phyloP scores from a whole-genome alignment of 495 filamentous ascomycete genomes.

The Beverwykella pulmonaria region DNA sequence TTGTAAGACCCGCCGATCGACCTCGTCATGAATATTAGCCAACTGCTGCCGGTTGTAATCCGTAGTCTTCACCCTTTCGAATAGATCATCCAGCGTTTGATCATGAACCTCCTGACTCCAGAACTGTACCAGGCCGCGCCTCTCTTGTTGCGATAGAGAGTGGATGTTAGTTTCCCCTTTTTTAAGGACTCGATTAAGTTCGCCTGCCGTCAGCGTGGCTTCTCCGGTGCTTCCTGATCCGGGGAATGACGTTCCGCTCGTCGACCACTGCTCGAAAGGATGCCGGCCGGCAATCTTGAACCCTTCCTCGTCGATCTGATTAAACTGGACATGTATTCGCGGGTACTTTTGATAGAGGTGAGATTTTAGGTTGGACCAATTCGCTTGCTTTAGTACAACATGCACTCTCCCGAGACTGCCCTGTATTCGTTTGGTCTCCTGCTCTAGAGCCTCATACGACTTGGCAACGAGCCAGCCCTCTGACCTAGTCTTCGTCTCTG shows the following conservation, averaged over 20 bases:
- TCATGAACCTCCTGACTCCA: conserved; percentile 47
- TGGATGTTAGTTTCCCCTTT: background rate
- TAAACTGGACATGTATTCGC: background rate
- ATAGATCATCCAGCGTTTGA: conserved; percentile 52
- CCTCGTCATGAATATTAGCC: conserved; percentile 60
- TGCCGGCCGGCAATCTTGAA: background rate
- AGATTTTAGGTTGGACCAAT: background rate
- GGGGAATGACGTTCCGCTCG: background rate
- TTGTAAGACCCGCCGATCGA: conserved; percentile 56
- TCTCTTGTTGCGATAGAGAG: background rate
- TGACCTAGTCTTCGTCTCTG: background rate
- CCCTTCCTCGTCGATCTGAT: conserved; percentile 2
- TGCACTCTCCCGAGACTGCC: background rate
- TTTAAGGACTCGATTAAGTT: background rate
- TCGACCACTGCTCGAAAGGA: conserved; percentile 10
- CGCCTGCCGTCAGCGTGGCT: background rate
- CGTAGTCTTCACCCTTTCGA: conserved; percentile 42
- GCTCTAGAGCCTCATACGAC: conserved; percentile 2
- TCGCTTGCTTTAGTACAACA: conserved; percentile 23
- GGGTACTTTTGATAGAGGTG: background rate
- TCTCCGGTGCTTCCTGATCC: background rate
- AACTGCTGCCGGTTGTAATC: conserved; percentile 47
- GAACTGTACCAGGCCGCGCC: conserved; percentile 28
- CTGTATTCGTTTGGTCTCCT: conserved; percentile 21
- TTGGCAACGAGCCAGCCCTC: background rate